phyloP scores from a whole-genome alignment of 106 monocot genomes.

The Dendrobium chrysotoxum region DNA sequence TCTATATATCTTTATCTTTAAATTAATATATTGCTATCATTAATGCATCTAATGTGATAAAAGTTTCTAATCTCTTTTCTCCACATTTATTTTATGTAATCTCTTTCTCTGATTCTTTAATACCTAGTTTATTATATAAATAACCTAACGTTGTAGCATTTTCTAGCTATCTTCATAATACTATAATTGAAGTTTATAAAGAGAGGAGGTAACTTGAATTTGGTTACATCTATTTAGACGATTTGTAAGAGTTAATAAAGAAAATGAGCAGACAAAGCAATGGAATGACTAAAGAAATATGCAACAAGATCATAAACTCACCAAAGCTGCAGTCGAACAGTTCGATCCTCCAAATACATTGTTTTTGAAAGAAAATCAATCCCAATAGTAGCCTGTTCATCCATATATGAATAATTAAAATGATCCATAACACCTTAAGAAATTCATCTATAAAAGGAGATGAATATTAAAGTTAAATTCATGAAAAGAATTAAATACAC shows the following conservation, averaged over 20 bases:
- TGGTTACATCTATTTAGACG: background rate
- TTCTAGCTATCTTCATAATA: background rate
- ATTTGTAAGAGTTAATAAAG: background rate
- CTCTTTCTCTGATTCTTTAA: no score
- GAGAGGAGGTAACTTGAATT: background rate
- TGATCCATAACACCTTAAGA: background rate
- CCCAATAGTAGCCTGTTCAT: constrained; percentile 25
- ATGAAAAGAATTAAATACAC: background rate
- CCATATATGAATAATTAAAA: background rate
- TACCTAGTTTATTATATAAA: no score
- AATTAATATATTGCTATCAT: no score
- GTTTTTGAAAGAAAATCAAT: constrained; percentile 33
- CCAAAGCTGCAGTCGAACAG: constrained; percentile 29
- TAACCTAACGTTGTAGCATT: no score
- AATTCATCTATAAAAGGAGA: background rate
- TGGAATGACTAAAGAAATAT: background rate
- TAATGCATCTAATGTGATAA: no score
- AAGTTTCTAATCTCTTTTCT: no score
- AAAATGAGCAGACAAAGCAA: background rate
- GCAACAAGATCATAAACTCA: constrained; percentile 3
- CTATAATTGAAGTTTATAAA: background rate
- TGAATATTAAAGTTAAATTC: background rate
- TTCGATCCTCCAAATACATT: constrained; percentile 30
- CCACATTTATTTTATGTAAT: no score
- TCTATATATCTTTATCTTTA: no score